A percentile compares a stretch with the other conserved stretches of the same genome.
phyloP scores from a whole-genome alignment of 345 rosid genomes.

The Triadica sebifera region DNA sequence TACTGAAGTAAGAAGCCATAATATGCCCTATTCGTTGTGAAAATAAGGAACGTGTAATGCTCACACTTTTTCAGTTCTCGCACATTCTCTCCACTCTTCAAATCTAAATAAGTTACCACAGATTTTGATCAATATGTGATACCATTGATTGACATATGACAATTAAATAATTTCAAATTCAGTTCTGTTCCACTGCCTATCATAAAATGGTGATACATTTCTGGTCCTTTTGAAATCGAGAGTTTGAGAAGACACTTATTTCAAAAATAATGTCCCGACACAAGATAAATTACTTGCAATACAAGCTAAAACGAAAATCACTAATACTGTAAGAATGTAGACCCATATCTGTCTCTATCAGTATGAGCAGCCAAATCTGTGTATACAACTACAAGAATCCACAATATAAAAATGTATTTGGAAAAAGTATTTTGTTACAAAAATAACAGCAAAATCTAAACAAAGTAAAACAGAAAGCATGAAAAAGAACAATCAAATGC shows the following conservation, averaged over 20 bases:
- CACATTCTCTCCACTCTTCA: neutral
- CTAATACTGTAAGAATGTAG: neutral
- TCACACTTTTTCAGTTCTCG: neutral
- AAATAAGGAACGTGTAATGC: no score
- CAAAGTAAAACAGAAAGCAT: neutral
- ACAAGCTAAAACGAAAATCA: no score
- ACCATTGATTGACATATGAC: neutral
- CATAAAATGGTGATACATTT: neutral
- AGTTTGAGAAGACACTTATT: neutral
- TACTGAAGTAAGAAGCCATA: neutral
- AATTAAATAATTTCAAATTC: neutral
- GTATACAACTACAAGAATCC: neutral
- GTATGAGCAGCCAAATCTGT: neutral
- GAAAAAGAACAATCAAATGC: slow-evolving; percentile 14
- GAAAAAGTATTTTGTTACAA: neutral
- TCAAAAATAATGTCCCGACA: neutral
- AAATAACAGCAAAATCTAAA: neutral
- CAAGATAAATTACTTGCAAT: neutral
- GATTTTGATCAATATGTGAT: neutral
- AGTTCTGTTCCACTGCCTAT: neutral
- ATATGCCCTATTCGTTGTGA: no score
- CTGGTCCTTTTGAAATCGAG: neutral
- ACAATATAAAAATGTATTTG: neutral
- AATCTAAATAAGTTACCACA: neutral
- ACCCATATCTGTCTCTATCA: neutral